These are phyloP conservation scores for Yamadazyma sp. DNA, from an alignment of 1,139 yeast species.

Conservation along the genomic window DNA sequence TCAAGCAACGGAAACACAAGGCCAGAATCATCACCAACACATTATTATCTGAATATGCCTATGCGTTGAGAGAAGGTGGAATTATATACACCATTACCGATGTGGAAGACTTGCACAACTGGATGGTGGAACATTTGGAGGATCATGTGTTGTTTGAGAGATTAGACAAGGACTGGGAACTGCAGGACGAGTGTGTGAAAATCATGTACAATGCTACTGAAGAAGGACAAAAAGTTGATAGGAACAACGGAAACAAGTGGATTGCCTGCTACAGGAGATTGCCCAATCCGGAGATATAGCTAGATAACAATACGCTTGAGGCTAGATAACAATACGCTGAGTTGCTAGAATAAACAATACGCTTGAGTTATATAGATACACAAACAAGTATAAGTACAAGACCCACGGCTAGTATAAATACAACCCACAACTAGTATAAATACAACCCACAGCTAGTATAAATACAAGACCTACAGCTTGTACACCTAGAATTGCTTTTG, in stretches of 20 bases:
- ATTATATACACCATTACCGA: conserved; percentile 92
- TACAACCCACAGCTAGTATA: no score
- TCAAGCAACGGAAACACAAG: conserved; percentile 94
- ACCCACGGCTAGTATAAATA: no score
- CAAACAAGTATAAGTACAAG: no score
- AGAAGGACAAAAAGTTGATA: conserved; percentile 93
- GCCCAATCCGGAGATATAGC: conserved; percentile 49
- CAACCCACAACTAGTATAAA: no score
- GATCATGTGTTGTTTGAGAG: conserved; percentile 90
- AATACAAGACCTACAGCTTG: background rate
- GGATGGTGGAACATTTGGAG: conserved; percentile 95
- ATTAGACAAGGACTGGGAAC: conserved; percentile 76
- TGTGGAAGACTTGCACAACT: conserved; percentile 85
- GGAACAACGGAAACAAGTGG: conserved; percentile 85
- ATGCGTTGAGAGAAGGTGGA: conserved; percentile 83
- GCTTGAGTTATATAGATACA: no score
- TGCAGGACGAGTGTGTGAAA: conserved; percentile 72
- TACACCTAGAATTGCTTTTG: conserved; percentile 1
- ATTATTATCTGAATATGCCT: conserved; percentile 87
- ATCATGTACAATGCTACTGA: conserved; percentile 92
- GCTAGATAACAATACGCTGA: no score
- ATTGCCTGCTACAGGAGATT: conserved; percentile 85
- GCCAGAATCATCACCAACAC: conserved; percentile 94
- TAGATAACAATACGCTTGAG: no score
- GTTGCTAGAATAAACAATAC: no score